phyloP scores from a whole-genome alignment of 208 protist species.

The Acanthamoeba polyphaga region DNA sequence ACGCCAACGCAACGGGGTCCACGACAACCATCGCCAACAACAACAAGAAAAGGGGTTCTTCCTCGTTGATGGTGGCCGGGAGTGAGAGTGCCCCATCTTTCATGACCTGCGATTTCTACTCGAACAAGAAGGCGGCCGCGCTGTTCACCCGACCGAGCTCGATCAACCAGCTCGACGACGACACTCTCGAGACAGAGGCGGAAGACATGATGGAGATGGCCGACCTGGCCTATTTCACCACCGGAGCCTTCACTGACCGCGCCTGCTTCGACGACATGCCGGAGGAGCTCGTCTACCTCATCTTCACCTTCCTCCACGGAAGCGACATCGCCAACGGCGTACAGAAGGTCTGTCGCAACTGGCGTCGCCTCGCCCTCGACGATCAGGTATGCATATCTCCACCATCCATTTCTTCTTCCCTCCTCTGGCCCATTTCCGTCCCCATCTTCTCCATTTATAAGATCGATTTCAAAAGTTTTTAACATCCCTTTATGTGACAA shows the following conservation, averaged over 20 bases:
- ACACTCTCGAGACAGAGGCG: not conserved
- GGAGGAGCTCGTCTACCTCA: slow-evolving; percentile 68
- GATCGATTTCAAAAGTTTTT: not conserved
- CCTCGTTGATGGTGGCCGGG: not conserved
- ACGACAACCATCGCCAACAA: not conserved
- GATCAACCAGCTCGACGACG: not conserved
- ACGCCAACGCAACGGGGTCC: not conserved
- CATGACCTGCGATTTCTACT: slow-evolving; percentile 17
- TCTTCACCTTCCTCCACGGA: slow-evolving; percentile 72
- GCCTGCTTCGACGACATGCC: slow-evolving; percentile 60
- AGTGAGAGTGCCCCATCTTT: not conserved
- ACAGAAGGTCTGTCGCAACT: slow-evolving; percentile 50
- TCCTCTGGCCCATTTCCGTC: not conserved
- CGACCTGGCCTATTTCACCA: slow-evolving; percentile 18
- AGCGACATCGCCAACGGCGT: slow-evolving; percentile 64
- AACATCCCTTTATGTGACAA: too few species aligned
- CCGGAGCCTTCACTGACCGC: not conserved
- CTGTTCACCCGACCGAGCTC: not conserved
- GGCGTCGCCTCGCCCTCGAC: slow-evolving; percentile 51
- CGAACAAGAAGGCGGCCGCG: not conserved
- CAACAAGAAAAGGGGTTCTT: not conserved
- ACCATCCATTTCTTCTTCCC: not conserved
- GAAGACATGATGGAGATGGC: slow-evolving; percentile 56
- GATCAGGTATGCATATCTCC: slow-evolving; percentile 9
- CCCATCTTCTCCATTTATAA: not conserved